Base-by-base conservation (phyloP, 1,284 basidiomycete genomes). In the Cryptococcus sp. region DNA sequence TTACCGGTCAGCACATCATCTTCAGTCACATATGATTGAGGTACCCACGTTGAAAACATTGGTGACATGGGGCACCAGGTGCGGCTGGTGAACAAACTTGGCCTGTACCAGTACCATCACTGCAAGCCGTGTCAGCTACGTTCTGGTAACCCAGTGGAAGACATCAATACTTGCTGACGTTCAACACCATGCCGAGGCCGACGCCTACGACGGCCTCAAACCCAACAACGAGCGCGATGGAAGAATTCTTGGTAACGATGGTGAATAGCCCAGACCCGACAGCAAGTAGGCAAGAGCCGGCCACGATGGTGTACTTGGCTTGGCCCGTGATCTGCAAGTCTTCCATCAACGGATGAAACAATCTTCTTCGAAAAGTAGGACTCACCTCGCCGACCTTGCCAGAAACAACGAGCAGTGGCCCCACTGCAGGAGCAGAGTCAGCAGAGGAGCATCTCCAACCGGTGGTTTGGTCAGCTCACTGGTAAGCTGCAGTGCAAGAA, bases 61-160 rank as follows among this genome's bases (percentile, higher is more conserved):
- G 2, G 67, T 65, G 2, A 57, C 65, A 46, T 67, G 62, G 13
- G 61, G 61, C 5, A 65, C 48, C 1, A 68, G 43, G 21, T 60
- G 57, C 15, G 61, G 56, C 21, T 56, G 46, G 11, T 45, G 53
- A 13, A 57, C 23, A 43, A 62, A 66, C 33, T 66, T 55, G 2
- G 63, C 59, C 38, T 66, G 64, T 38, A 66, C 56, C 39, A 64
- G 59, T 8, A 66, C 61, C 39, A 64, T 55, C 40, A 68, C 60
- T 60, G 39, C 2, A 4, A 28, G 49, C 49, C 16, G 23, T n/a
- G 44, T 55, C 15, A 46, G 49, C 16, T 16, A 7, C 35, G 12
- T 46, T 18, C 37, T 20, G 20, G 8, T 21, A 38, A 23, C 49
- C n/a, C 15, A 18, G 35, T 36, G 11, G 4, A 13, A 42, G 4